A percentile compares a stretch with the other conserved stretches of the same genome.
These are phyloP conservation scores for Hygrophila difformis DNA, from an alignment of 257 asterid species.

Conservation along the genomic window DNA sequence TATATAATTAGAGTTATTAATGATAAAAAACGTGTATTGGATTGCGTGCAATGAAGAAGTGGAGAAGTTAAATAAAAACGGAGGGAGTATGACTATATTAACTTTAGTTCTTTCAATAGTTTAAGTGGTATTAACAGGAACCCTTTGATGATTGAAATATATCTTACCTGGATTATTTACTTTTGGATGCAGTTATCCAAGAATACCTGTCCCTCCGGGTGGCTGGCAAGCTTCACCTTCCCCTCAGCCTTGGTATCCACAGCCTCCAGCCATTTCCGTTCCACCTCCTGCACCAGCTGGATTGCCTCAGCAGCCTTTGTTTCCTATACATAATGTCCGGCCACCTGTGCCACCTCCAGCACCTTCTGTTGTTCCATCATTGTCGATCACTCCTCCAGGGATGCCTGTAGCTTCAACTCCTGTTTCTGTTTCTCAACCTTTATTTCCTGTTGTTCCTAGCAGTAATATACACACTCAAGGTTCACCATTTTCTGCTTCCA, in stretches of 20 bases:
- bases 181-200: slow-evolving; percentile 49
- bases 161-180: background rate
- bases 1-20: too few species aligned
- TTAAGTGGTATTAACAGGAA: too few species aligned
- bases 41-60: too few species aligned
- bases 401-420: slow-evolving; percentile 37
- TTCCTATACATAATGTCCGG: slow-evolving; percentile 71
- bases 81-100: too few species aligned
- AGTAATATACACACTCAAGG: slow-evolving; percentile 37
- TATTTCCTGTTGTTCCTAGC: slow-evolving; percentile 67
- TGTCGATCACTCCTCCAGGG: slow-evolving; percentile 66
- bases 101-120: too few species aligned
- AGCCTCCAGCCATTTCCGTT: slow-evolving; percentile 48
- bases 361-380: slow-evolving; percentile 29
- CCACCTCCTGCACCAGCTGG: slow-evolving; percentile 59
- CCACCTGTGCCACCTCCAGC: slow-evolving; percentile 43
- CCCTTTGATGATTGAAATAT: too few species aligned
- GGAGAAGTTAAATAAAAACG: too few species aligned
- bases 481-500: slow-evolving; percentile 42
- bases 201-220: slow-evolving; percentile 46
- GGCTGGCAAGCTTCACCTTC: slow-evolving; percentile 69
- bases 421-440: slow-evolving; percentile 58
- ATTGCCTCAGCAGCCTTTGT: slow-evolving; percentile 70
- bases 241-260: slow-evolving; percentile 80
- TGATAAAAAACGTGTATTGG: too few species aligned